phyloP scores from a whole-genome alignment of 2,329 filamentous ascomycete genomes.

The Talaromyces sp. region DNA sequence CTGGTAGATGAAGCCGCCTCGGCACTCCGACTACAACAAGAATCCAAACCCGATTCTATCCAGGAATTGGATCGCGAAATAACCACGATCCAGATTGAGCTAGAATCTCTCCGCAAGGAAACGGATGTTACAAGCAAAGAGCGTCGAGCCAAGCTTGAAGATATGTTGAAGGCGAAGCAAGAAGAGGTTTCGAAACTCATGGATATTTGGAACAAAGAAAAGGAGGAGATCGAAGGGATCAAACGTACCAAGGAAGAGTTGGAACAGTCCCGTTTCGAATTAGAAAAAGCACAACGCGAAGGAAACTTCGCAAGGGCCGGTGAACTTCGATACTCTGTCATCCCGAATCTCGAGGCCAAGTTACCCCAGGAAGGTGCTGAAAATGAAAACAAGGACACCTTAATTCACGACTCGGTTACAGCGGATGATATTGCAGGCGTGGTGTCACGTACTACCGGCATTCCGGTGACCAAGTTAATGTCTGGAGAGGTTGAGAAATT shows the following conservation, averaged over 20 bases:
- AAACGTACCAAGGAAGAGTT: constrained; percentile 86
- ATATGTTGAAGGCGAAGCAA: constrained; percentile 68
- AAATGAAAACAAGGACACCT: constrained; percentile 47
- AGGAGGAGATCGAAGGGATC: constrained; percentile 75
- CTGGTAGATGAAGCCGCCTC: constrained; percentile 93
- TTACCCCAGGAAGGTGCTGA: constrained; percentile 67
- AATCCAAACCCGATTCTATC: constrained; percentile 93
- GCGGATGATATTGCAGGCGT: constrained; percentile 90
- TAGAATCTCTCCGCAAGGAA: constrained; percentile 91
- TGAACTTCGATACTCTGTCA: constrained; percentile 81
- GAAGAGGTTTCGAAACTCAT: constrained; percentile 70
- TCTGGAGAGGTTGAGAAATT: constrained; percentile 91
- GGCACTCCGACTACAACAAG: constrained; percentile 83
- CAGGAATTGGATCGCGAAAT: constrained; percentile 89
- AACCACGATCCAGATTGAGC: constrained; percentile 94
- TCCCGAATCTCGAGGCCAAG: constrained; percentile 73
- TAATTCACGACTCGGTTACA: constrained; percentile 93
- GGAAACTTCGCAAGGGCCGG: constrained; percentile 88
- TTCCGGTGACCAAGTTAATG: constrained; percentile 87
- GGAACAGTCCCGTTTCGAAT: constrained; percentile 75
- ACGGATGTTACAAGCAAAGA: constrained; percentile 85
- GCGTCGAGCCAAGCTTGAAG: constrained; percentile 77
- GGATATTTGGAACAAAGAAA: constrained; percentile 85
- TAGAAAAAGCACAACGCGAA: constrained; percentile 80
- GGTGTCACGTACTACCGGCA: constrained; percentile 85